Conservation (phyloP, 495 filamentous ascomycete genomes). For the Opeltia flavorubescens region DNA sequence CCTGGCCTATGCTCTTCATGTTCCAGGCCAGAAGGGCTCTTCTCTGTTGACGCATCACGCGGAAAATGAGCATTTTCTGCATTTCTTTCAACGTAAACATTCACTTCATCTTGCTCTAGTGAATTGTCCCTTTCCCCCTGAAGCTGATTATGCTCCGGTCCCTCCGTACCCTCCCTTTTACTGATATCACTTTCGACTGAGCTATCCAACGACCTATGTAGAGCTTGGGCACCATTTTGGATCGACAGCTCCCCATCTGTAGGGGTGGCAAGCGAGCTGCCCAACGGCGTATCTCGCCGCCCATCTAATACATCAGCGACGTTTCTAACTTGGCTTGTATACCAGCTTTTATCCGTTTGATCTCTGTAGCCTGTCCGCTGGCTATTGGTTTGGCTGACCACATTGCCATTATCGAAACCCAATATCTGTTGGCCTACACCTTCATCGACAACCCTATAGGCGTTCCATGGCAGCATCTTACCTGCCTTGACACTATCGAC, state of each 20-base stretch:
- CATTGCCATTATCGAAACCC: slow-evolving; percentile 55
- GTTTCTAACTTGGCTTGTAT: slow-evolving; percentile 51
- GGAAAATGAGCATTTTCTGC: too few relatives aligned
- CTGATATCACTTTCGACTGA: not conserved
- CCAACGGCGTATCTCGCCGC: not conserved
- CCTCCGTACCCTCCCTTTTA: not conserved
- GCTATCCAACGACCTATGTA: not conserved
- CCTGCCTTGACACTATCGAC: slow-evolving; percentile 76
- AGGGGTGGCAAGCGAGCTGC: not conserved
- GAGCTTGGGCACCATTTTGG: not conserved
- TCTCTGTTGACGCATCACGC: too few relatives aligned
- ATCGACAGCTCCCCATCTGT: not conserved
- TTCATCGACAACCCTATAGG: slow-evolving; percentile 71
- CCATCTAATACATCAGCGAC: slow-evolving; percentile 13
- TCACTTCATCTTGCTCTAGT: not conserved
- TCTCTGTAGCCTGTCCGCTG: slow-evolving; percentile 49
- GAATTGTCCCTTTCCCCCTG: not conserved
- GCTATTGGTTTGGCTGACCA: slow-evolving; percentile 51
- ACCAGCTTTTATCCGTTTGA: slow-evolving; percentile 66
- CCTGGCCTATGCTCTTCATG: too few relatives aligned
- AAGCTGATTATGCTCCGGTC: not conserved
- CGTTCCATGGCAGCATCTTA: slow-evolving; percentile 68
- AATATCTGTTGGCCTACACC: slow-evolving; percentile 61
- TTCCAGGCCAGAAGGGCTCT: too few relatives aligned
- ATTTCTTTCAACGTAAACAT: not conserved